Percentiles rank a stretch among this genome's conserved stretches.
These are phyloP conservation scores for Penicillium cataractarum DNA, from an alignment of 495 filamentous ascomycete genomes.

Conservation along the genomic window DNA sequence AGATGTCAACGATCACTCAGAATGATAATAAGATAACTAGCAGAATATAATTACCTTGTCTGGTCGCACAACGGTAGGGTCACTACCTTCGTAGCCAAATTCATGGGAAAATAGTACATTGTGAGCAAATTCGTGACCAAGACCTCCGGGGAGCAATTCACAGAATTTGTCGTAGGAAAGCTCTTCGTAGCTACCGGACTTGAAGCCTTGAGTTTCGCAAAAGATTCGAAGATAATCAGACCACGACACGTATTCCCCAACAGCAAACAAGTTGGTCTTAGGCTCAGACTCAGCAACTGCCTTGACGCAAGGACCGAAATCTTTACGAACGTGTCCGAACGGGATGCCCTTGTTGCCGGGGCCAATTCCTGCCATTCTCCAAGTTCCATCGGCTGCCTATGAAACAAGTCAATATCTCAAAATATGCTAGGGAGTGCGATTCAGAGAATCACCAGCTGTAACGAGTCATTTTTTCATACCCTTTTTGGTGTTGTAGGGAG, in stretches of 20 bases:
- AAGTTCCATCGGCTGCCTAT: too few species aligned
- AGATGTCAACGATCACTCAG: not conserved
- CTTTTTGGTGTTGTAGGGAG: not conserved
- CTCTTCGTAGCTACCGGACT: slow-evolving; percentile 11
- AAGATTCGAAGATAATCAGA: slow-evolving; percentile 9
- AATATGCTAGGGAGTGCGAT: too few species aligned
- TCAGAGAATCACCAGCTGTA: too few species aligned
- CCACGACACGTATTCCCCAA: slow-evolving; percentile 13
- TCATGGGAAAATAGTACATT: slow-evolving; percentile 8
- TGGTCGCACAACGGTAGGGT: too few species aligned
- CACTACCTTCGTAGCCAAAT: slow-evolving; percentile 1
- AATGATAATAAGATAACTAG: not conserved
- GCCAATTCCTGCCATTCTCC: not conserved
- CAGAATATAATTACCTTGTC: too few species aligned
- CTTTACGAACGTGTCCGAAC: slow-evolving; percentile 12
- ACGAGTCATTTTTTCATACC: not conserved
- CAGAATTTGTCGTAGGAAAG: slow-evolving; percentile 9
- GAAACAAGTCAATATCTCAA: too few species aligned
- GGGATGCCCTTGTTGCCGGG: slow-evolving; percentile 4
- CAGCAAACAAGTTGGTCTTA: slow-evolving; percentile 9
- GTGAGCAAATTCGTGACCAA: slow-evolving; percentile 11
- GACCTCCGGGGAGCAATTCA: slow-evolving; percentile 7
- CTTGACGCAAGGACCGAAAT: slow-evolving; percentile 11
- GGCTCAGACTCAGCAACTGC: slow-evolving; percentile 10
- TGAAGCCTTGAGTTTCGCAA: slow-evolving; percentile 9